Base-by-base conservation (phyloP, 2,329 filamentous ascomycete genomes). In the Trichoderma sp. region DNA sequence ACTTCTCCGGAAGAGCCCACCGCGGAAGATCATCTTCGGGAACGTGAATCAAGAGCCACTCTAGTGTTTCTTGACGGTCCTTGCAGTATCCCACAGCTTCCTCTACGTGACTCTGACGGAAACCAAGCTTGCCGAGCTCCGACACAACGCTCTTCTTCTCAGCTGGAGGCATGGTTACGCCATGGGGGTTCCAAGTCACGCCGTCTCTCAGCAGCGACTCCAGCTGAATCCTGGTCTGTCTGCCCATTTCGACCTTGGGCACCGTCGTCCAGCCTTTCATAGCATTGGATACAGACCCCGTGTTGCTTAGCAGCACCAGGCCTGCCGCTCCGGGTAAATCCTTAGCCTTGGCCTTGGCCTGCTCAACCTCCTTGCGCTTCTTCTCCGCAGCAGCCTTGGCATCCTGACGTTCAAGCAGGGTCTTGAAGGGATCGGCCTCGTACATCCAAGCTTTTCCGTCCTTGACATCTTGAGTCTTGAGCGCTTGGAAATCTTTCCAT, bases 11-110 rank as follows among this genome's bases (percentile, higher is more conserved):
- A 59, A 99, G 86, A 79, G 94, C 94, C 95, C 96, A 98, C 7
- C 90, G 88, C 1, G 97, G 97, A n/a, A 98, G 86, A 80, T 98
- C 97, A 82, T 99, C 97, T 82, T 99, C 97, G 1, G 97, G 97
- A 3, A 99, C 95, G 84, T 99, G 96, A 69, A 98, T 95, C 66
- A 99, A 89, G 18, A 99, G 89, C 97, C 97, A 99, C 83, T 98
- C 96, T 3, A 99, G 88, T 18, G 95, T 93, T 84, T 99, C 97
- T 82, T 98, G 95, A 35, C 93, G 90, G 82, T 98, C 95, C 83
- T 96, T 97, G 86, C 95, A 98, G 80, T 95, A 91, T 62, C 91
- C 91, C 1, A 94, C 91, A 9, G 97, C 96, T 85, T 99, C 97
- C 81, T 97, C 92, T 56, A 95, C 91, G 81, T 99, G 97, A 80